Percentiles rank a stretch among this genome's conserved stretches.
Conservation (phyloP, 257 asterid species). For the Solanum lycopersicoides region DNA sequence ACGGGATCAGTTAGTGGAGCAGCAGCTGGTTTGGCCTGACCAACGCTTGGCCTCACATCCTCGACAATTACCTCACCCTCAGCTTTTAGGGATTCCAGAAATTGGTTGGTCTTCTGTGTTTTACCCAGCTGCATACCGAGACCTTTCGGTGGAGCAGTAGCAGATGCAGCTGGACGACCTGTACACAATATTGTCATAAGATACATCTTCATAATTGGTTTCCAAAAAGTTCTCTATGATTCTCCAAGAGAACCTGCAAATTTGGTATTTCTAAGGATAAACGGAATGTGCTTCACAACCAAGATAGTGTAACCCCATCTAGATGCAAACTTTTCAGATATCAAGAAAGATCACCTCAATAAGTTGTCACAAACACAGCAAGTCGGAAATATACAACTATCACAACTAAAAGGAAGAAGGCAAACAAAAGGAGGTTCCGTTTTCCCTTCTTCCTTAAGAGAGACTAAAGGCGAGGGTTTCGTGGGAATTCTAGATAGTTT, state of each 20-base stretch:
- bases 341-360: neutral
- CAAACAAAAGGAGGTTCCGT: neutral
- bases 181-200: constrained; percentile 9
- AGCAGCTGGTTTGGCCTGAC: constrained; percentile 63
- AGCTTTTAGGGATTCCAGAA: constrained; percentile 83
- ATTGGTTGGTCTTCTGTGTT: constrained; percentile 69
- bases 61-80: constrained; percentile 85
- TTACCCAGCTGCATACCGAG: constrained; percentile 89
- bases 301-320: neutral
- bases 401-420: neutral
- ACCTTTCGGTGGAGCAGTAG: constrained; percentile 82
- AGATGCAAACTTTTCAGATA: neutral
- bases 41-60: constrained; percentile 70
- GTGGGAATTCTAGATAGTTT: neutral
- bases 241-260: neutral
- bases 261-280: neutral
- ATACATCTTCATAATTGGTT: neutral
- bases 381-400: neutral
- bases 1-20: constrained; percentile 78
- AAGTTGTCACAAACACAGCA: neutral
- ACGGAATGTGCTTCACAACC: neutral
- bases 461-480: neutral
- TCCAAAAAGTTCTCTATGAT: neutral
- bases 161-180: constrained; percentile 73
- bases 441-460: neutral